Evolutionary conservation across 2,329 filamentous ascomycete genomes (phyloP).

Genomic region (Penicillium sp.): DNA sequence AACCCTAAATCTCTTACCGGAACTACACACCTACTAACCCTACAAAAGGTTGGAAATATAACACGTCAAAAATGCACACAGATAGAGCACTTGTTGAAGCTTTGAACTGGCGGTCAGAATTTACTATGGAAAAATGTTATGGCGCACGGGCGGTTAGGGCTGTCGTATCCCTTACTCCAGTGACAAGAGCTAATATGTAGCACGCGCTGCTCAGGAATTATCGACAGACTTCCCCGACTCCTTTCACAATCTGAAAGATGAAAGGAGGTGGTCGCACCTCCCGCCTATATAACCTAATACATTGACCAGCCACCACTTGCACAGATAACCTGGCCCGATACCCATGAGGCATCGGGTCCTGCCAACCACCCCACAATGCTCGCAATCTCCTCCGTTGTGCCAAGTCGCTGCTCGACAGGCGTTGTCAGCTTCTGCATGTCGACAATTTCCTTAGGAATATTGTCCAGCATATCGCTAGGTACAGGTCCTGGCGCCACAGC

Average conservation of each 20-base stretch:
- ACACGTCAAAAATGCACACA: not conserved
- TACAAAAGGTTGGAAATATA: not conserved
- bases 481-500: not conserved
- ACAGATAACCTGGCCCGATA: not conserved
- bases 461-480: not conserved
- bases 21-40: not conserved
- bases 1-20: conserved; percentile 1
- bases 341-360: not conserved
- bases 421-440: not conserved
- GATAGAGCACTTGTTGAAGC: not conserved
- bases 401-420: not conserved
- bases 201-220: not conserved
- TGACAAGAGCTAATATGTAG: conserved; percentile 9
- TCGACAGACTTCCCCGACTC: not conserved
- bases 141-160: too few relatives aligned
- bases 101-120: too few relatives aligned
- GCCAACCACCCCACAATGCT: not conserved
- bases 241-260: too few relatives aligned
- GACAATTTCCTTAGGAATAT: not conserved
- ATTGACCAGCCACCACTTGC: not conserved
- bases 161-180: conserved; percentile 2
- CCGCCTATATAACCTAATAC: not conserved
- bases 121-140: too few relatives aligned
- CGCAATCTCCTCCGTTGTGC: not conserved
- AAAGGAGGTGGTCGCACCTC: not conserved